A percentile compares a stretch with the other conserved stretches of the same genome.
Evolutionary conservation across 139 green algal genomes (phyloP).

Genomic region (Protoeuglena noctilucae): DNA sequence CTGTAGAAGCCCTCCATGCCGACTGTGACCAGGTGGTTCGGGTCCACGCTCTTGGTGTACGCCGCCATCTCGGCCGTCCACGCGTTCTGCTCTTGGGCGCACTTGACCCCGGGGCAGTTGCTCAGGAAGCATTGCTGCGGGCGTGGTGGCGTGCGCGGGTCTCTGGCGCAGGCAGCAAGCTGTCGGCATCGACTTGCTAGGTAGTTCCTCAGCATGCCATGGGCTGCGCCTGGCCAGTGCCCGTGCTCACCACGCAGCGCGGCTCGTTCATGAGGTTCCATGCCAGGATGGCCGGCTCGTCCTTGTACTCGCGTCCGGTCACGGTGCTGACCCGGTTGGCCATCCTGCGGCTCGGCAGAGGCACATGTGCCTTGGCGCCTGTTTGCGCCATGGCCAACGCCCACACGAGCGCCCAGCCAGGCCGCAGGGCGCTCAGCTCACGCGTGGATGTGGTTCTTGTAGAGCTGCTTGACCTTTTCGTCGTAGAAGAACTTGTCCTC

Average conservation of each 20-base stretch:
- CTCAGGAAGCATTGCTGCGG: too few relatives aligned
- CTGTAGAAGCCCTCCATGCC: slow-evolving; percentile 55
- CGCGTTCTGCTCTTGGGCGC: slow-evolving; percentile 20
- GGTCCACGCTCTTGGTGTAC: slow-evolving; percentile 35
- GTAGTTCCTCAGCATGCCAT: too few relatives aligned
- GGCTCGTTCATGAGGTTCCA: slow-evolving; percentile 44
- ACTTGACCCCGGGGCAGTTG: slow-evolving; percentile 9
- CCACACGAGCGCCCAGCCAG: too few relatives aligned
- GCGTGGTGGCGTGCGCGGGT: too few relatives aligned
- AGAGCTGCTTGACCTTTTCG: slow-evolving; percentile 20
- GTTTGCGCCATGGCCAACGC: too few relatives aligned
- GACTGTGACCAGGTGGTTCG: slow-evolving; percentile 49
- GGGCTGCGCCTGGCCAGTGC: too few relatives aligned
- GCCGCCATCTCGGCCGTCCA: slow-evolving; percentile 28
- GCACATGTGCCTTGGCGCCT: too few relatives aligned
- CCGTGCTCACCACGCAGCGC: too few relatives aligned
- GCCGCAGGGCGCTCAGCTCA: not conserved
- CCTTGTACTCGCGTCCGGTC: slow-evolving; percentile 26
- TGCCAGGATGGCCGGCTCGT: slow-evolving; percentile 62
- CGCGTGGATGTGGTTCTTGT: slow-evolving; percentile 37
- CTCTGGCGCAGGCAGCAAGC: too few relatives aligned
- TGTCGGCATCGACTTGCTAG: too few relatives aligned
- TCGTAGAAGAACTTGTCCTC: slow-evolving; percentile 45
- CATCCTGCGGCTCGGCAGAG: too few relatives aligned
- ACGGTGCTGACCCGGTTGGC: slow-evolving; percentile 21